Base-by-base conservation (phyloP, 2,329 filamentous ascomycete genomes). In the Hymenoscyphus scutula region DNA sequence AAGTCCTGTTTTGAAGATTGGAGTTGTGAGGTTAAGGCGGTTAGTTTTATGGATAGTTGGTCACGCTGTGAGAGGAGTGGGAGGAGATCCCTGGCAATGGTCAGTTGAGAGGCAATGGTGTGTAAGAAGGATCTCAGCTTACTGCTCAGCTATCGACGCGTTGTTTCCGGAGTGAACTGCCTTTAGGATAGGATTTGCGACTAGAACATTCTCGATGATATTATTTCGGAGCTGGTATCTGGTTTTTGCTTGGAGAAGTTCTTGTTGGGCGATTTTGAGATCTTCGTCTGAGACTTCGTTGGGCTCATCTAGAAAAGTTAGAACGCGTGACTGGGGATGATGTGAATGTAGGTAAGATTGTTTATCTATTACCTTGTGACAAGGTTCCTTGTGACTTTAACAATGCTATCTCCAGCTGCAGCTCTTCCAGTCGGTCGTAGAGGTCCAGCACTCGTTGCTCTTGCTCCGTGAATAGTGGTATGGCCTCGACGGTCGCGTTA, bases 131-230 rank as follows among this genome's bases (percentile, higher is more conserved):
- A n/a, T 13, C 32, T 34, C 11, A 67, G 27, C 74, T 61, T 80
- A 91, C 90, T 86, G 84, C 76, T 95, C 90, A 59, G 87, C 80
- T 53, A 84, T 83, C 1, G 85, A 84, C 19, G 85, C 83, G 64
- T 84, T 81, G 13, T 83, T 84, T 53, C 86, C 86, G 64, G 84
- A 79, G 74, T 96, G 90, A 45, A 94, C 86, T 6, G 91, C 89
- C 71, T 90, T 91, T 62, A 96, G 78, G 48, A 90, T 86, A 7
- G 92, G 91, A 70, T 91, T 89, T 62, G 87, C 87, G 68, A 86
- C 85, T 67, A 95, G 76, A 59, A 91, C 85, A 55, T 82, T 86
- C 65, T 89, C 85, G 25, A 88, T 80, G 25, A 90, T 86, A 64
- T 86, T 86, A 73, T 88, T 88, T 66, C 86, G 86, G 61, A 94